phyloP scores from a whole-genome alignment of 2,329 filamentous ascomycete genomes.

The Neopestalotiopsis sp. region DNA sequence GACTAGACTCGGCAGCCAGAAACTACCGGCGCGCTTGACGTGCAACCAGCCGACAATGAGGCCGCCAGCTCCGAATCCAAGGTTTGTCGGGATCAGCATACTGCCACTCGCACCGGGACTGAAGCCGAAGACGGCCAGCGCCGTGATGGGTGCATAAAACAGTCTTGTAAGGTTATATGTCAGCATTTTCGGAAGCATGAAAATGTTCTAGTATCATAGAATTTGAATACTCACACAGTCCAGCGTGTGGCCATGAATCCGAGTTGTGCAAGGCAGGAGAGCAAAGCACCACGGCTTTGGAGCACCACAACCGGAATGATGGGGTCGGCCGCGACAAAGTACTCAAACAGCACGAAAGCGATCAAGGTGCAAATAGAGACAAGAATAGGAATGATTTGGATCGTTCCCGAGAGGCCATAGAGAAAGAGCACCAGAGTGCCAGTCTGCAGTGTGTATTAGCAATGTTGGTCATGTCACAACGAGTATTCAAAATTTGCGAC shows the following conservation, averaged over 20 bases:
- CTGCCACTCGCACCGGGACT: constrained; percentile 73
- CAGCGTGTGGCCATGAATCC: constrained; percentile 83
- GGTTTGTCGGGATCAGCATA: constrained; percentile 81
- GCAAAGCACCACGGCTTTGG: constrained; percentile 70
- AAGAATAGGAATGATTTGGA: constrained; percentile 65
- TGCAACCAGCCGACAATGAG: constrained; percentile 77
- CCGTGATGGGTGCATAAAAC: constrained; percentile 82
- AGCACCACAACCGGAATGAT: constrained; percentile 77
- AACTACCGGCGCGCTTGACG: constrained; percentile 74
- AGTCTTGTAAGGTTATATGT: constrained; percentile 41
- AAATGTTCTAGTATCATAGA: no score
- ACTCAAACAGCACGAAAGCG: constrained; percentile 68
- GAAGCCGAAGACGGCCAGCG: constrained; percentile 76
- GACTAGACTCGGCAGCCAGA: constrained; percentile 69
- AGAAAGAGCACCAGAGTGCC: constrained; percentile 74
- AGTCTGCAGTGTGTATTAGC: constrained; percentile 47
- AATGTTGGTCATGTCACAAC: constrained; percentile 16
- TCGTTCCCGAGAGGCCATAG: constrained; percentile 69
- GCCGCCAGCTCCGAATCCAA: constrained; percentile 78
- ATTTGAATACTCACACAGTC: constrained; percentile 53
- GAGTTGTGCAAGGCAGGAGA: constrained; percentile 77
- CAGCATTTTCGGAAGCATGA: no score
- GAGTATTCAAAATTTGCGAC: constrained; percentile 25
- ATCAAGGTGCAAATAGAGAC: constrained; percentile 58
- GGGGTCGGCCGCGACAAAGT: constrained; percentile 67